A percentile compares a stretch with the other conserved stretches of the same genome.
Conservation (phyloP, 192 early-diverging fungal species). For the Diversispora epigaea region DNA sequence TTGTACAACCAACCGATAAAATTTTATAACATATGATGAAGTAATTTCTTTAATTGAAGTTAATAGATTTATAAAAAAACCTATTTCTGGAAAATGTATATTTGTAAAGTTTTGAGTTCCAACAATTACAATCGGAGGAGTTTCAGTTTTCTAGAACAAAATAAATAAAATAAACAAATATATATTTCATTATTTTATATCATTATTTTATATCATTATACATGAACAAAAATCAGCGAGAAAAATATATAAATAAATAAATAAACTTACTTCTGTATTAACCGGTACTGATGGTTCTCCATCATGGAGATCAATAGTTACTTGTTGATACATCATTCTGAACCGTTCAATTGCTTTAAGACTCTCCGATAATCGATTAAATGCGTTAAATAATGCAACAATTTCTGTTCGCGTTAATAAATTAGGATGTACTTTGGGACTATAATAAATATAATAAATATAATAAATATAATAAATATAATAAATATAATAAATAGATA, state of each 20-base stretch:
- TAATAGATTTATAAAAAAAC: neutral
- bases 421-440: slow-evolving; percentile 52
- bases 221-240: too few relatives aligned
- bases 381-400: slow-evolving; percentile 87
- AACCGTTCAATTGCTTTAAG: slow-evolving; percentile 80
- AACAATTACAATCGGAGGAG: neutral
- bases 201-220: too few relatives aligned
- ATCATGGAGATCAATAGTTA: slow-evolving; percentile 15
- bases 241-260: too few relatives aligned
- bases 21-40: neutral
- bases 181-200: too few relatives aligned
- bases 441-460: slow-evolving; percentile 22
- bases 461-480: neutral
- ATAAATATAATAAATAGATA: neutral
- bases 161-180: too few relatives aligned
- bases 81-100: neutral
- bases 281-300: neutral
- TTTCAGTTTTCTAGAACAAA: too few relatives aligned
- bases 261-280: neutral
- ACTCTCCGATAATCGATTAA: slow-evolving; percentile 85
- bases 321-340: slow-evolving; percentile 66
- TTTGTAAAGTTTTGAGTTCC: neutral
- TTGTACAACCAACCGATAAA: neutral
- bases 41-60: neutral
- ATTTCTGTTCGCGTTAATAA: slow-evolving; percentile 76